phyloP scores from a whole-genome alignment of 441 rosid genomes.

The Eutrema salsugineum region DNA sequence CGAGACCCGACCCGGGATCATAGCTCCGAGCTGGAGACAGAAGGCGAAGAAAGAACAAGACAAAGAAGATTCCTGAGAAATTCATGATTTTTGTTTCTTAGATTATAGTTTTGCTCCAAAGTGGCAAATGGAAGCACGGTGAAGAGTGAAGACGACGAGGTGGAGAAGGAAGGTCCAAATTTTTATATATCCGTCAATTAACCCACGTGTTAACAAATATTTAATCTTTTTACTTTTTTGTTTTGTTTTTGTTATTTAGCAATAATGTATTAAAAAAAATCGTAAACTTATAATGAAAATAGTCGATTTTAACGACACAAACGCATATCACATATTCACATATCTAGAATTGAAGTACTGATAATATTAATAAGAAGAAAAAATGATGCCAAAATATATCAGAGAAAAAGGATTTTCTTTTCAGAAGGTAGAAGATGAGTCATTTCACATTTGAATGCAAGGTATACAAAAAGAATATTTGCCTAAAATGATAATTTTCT shows the following conservation, averaged over 20 bases:
- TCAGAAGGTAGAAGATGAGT: not conserved
- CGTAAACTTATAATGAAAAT: too few relatives aligned
- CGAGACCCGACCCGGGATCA: slow-evolving; percentile 25
- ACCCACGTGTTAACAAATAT: not conserved
- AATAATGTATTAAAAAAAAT: not conserved
- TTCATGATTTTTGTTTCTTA: not conserved
- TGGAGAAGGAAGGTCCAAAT: not conserved
- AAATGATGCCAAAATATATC: not conserved
- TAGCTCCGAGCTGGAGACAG: slow-evolving; percentile 10
- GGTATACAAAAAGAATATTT: not conserved
- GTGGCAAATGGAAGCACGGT: not conserved
- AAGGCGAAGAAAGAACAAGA: not conserved
- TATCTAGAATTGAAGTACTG: not conserved
- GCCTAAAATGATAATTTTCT: not conserved
- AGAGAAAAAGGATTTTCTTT: not conserved
- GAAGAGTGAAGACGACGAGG: not conserved
- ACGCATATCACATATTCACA: too few relatives aligned
- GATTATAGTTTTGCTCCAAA: not conserved
- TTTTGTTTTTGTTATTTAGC: not conserved
- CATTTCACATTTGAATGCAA: not conserved
- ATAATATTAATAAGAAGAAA: too few relatives aligned
- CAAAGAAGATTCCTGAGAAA: not conserved
- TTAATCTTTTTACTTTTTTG: not conserved
- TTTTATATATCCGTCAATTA: not conserved
- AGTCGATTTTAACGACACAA: not conserved